A percentile compares a stretch with the other conserved stretches of the same genome.
Evolutionary conservation across 768 basidiomycete species (phyloP).

Genomic region (Mycena crocata): DNA sequence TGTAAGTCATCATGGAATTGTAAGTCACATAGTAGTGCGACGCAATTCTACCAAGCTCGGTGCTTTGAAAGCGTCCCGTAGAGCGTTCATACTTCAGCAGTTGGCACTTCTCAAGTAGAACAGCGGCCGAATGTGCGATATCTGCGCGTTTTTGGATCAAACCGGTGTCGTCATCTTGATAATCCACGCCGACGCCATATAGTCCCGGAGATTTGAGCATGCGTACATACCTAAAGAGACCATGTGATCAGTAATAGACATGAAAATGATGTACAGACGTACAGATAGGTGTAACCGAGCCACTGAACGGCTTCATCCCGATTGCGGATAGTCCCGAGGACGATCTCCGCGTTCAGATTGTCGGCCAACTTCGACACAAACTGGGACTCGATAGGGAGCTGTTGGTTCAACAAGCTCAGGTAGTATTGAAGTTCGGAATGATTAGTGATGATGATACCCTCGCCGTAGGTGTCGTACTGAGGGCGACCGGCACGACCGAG

Average conservation of each 20-base stretch:
- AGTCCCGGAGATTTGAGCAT: constrained; percentile 92
- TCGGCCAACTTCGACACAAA: constrained; percentile 93
- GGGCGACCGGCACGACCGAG: constrained; percentile 97
- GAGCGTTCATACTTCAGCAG: constrained; percentile 94
- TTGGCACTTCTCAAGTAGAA: constrained; percentile 92
- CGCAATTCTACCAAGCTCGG: constrained; percentile 93
- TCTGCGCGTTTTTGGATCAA: constrained; percentile 95
- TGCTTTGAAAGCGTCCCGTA: constrained; percentile 89
- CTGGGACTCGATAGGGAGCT: constrained; percentile 97
- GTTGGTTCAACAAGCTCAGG: constrained; percentile 93
- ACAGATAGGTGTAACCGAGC: constrained; percentile 96
- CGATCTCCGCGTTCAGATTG: constrained; percentile 97
- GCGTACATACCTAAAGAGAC: constrained; percentile 80
- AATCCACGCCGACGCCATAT: constrained; percentile 91
- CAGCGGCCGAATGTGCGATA: constrained; percentile 93
- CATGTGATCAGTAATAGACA: constrained; percentile 22
- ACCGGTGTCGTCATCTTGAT: constrained; percentile 84
- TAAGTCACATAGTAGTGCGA: constrained; percentile 97
- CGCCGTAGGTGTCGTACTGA: constrained; percentile 96
- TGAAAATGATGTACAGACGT: not conserved
- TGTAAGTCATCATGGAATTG: constrained; percentile 96
- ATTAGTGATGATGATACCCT: constrained; percentile 98
- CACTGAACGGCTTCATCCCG: constrained; percentile 98
- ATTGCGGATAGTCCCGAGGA: constrained; percentile 93
- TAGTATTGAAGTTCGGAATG: constrained; percentile 98